Percentiles rank a stretch among this genome's conserved stretches.
These are phyloP conservation scores for Trichosanthes truncata DNA, from an alignment of 306 rosid genomes.

Conservation along the genomic window DNA sequence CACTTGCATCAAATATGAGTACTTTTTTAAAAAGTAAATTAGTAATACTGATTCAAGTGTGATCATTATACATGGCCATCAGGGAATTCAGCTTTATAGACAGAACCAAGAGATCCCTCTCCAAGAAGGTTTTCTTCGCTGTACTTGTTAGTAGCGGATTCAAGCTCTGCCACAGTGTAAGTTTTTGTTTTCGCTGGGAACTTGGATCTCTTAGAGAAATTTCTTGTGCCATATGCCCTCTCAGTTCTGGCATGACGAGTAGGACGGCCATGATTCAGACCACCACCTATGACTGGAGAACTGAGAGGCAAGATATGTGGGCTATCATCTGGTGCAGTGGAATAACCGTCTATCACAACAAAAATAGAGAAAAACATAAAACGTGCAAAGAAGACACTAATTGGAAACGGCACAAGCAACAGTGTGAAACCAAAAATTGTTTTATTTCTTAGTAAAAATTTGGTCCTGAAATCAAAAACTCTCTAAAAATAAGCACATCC, in stretches of 20 bases:
- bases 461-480: not conserved
- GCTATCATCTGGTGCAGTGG: constrained; percentile 39
- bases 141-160: constrained; percentile 69
- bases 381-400: not conserved
- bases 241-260: constrained; percentile 29
- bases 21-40: not conserved
- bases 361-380: not conserved
- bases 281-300: constrained; percentile 36
- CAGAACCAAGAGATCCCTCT: constrained; percentile 84
- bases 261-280: constrained; percentile 41
- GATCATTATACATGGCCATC: constrained; percentile 55
- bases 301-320: constrained; percentile 36
- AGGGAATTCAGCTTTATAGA: constrained; percentile 74
- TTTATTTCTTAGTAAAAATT: not conserved
- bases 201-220: constrained; percentile 44
- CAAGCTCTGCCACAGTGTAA: constrained; percentile 65
- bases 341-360: constrained; percentile 22
- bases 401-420: not conserved
- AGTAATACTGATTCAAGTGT: not conserved
- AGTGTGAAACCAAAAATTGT: not conserved
- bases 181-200: constrained; percentile 40
- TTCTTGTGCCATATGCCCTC: constrained; percentile 40
- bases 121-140: constrained; percentile 61
- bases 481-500: not conserved
- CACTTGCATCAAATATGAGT: not conserved